Base-by-base conservation (phyloP, 2,329 filamentous ascomycete genomes). In the Didymella lethalis region DNA sequence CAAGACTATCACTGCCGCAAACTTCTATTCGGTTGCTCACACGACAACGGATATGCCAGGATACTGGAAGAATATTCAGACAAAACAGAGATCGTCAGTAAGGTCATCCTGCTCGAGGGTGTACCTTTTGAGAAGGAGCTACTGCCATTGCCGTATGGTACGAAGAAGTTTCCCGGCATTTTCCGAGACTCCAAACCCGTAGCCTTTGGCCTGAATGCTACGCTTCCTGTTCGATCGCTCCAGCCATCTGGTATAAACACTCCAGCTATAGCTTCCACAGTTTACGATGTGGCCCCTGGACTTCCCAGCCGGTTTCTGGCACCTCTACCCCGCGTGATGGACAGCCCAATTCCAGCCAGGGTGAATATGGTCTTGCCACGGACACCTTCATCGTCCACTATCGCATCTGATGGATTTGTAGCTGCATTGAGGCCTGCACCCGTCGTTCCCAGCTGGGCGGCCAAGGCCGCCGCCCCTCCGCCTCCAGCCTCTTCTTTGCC, bases 1-100 rank as follows among this genome's bases (percentile, higher is more conserved):
- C 79, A 83, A 72, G 83, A 87, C 65, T 83, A 81, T 62, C 85
- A 86, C 64, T 88, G 86, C 68, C 85, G 84, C 52, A 85, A 86
- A 55, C 82, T 88, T 51, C 77, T 88, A 48, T 78, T 88, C 34
- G 86, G 85, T 8, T 86, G 85, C 71, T 84, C 83, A 14, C 82
- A 85, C 58, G 83, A 85, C 72, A 82, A 81, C 54, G 80, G 82
- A 23, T 88, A 86, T 70, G 81, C 81, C 25, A 77, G 79, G 11
- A 74, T 83, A 34, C 75, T 88, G 11, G 81, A 85, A 67, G 79
- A 84, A 32, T 80, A 80, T 49, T 70, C 79, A 47, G 75, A 77
- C 57, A 81, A 85, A 53, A 64, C 76, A 18, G 74, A 79, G 43
- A 77, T 81, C 23, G 70, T 78, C 8, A 75, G 78, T 23, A 81